Conservation (phyloP, 225 moss, liverwort and hornwort species). For the Physcomitrium patens region DNA sequence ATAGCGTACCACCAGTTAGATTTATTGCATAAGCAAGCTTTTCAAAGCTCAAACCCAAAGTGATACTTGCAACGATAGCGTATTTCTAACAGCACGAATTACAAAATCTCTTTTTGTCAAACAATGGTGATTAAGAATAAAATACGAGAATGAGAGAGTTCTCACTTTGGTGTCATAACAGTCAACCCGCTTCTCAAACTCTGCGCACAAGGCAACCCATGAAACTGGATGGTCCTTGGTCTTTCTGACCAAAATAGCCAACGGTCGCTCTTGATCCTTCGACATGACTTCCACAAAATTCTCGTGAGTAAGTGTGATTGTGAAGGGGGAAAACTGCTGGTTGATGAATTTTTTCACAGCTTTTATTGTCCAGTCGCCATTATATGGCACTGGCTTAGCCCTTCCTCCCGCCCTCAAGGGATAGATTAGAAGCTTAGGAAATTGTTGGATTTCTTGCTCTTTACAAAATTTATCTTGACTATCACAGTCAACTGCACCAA, state of each 20-base stretch:
- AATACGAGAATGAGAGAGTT: neutral
- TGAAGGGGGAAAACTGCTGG: constrained; percentile 59
- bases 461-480: constrained; percentile 61
- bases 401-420: constrained; percentile 45
- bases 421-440: constrained; percentile 62
- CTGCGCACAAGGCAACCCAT: constrained; percentile 75
- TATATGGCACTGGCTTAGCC: constrained; percentile 48
- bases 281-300: constrained; percentile 58
- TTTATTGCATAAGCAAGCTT: neutral
- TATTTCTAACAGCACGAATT: neutral
- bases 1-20: neutral
- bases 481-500: constrained; percentile 79
- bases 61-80: neutral
- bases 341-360: constrained; percentile 59
- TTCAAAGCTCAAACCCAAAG: neutral
- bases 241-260: constrained; percentile 70
- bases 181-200: constrained; percentile 62
- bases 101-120: neutral
- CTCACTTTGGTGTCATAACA: constrained; percentile 77
- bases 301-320: constrained; percentile 62
- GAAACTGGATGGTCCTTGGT: constrained; percentile 67
- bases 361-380: constrained; percentile 75
- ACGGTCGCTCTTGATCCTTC: constrained; percentile 61
- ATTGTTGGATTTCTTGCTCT: constrained; percentile 59
- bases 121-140: constrained; percentile 4